phyloP scores from a whole-genome alignment of 1,284 basidiomycete species.

The Veloboletus limbatus region DNA sequence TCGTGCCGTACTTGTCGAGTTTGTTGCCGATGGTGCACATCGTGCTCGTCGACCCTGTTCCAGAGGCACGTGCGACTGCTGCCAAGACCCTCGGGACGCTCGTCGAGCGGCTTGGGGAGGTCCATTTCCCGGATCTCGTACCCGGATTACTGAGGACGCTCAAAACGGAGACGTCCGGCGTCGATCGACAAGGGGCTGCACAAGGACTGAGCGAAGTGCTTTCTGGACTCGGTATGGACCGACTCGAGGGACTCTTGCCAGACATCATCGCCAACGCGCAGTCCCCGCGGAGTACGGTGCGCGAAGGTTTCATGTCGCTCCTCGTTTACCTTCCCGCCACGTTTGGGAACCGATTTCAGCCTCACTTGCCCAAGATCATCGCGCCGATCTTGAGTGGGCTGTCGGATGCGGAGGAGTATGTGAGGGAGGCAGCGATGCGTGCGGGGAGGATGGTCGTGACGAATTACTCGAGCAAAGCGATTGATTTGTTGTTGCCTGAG shows the following conservation, averaged over 20 bases:
- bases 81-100: slow-evolving; percentile 97
- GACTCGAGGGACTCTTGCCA: slow-evolving; percentile 91
- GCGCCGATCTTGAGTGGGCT: slow-evolving; percentile 91
- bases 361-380: slow-evolving; percentile 93
- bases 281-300: slow-evolving; percentile 86
- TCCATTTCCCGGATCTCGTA: slow-evolving; percentile 94
- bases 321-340: slow-evolving; percentile 96
- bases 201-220: slow-evolving; percentile 97
- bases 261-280: slow-evolving; percentile 92
- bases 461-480: slow-evolving; percentile 91
- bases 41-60: slow-evolving; percentile 93
- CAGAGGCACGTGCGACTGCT: slow-evolving; percentile 95
- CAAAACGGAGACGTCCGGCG: slow-evolving; percentile 92
- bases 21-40: slow-evolving; percentile 90
- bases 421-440: slow-evolving; percentile 95
- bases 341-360: slow-evolving; percentile 94
- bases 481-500: slow-evolving; percentile 93
- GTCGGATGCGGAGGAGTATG: slow-evolving; percentile 92
- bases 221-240: slow-evolving; percentile 94
- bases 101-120: slow-evolving; percentile 94
- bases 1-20: slow-evolving; percentile 90
- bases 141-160: slow-evolving; percentile 87
- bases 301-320: slow-evolving; percentile 98
- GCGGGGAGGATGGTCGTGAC: slow-evolving; percentile 99
- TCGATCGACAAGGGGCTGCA: slow-evolving; percentile 96